phyloP scores from a whole-genome alignment of 768 basidiomycete species.

The Pholiota molesta region DNA sequence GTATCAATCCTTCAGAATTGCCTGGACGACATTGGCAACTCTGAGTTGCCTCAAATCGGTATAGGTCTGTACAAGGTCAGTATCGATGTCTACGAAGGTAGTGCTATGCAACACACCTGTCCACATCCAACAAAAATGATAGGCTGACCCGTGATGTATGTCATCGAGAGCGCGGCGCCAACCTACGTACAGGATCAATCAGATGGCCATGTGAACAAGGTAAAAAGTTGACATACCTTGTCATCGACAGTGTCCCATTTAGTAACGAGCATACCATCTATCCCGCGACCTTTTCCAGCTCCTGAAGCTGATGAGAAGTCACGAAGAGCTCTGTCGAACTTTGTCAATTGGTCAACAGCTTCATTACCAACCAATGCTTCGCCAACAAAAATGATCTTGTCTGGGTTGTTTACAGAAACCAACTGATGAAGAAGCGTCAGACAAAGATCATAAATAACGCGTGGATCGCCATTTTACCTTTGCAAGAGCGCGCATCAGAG shows the following conservation, averaged over 20 bases:
- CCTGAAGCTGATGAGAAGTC: conserved; percentile 85
- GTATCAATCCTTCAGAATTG: conserved; percentile 77
- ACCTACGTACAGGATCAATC: conserved; percentile 57
- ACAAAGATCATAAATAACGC: background rate
- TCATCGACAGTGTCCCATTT: conserved; percentile 99
- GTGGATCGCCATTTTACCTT: conserved; percentile 53
- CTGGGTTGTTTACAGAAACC: conserved; percentile 90
- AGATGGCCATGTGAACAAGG: background rate
- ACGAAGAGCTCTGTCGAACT: conserved; percentile 92
- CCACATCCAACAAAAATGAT: conserved; percentile 99
- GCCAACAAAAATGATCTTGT: conserved; percentile 98
- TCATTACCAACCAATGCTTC: conserved; percentile 99
- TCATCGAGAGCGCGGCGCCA: conserved; percentile 98
- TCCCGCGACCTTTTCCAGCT: conserved; percentile 78
- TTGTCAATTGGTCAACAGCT: conserved; percentile 95
- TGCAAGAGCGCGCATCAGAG: conserved; percentile 96
- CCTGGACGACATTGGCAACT: conserved; percentile 92
- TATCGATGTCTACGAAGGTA: background rate
- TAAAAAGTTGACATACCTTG: conserved; percentile 58
- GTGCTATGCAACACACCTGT: conserved; percentile 58
- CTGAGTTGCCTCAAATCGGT: conserved; percentile 91
- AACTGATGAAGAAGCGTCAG: conserved; percentile 51
- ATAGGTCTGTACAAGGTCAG: conserved; percentile 71
- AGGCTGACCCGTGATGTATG: conserved; percentile 97
- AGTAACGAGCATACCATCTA: conserved; percentile 97